phyloP scores from a whole-genome alignment of 228 moss, liverwort and hornwort species.

The Sphagnum fallax region DNA sequence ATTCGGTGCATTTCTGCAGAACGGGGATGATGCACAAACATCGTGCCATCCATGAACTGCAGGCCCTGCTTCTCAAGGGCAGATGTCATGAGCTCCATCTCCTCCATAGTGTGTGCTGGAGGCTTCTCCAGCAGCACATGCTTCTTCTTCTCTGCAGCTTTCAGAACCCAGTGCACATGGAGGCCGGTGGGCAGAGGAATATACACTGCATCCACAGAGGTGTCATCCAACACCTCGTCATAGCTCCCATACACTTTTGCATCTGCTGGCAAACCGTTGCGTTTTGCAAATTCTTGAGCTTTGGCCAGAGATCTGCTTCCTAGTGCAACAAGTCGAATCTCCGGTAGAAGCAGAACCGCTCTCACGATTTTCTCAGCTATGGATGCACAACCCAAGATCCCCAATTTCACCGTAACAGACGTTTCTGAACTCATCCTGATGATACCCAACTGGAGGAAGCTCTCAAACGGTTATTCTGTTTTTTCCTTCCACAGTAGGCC shows the following conservation, averaged over 20 bases:
- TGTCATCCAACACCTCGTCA: conserved; percentile 40
- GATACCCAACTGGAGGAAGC: too few species aligned
- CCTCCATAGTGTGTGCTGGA: conserved; percentile 28
- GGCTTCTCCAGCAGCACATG: conserved; percentile 63
- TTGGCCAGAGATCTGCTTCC: conserved; percentile 34
- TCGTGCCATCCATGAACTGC: conserved; percentile 60
- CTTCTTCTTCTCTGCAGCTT: conserved; percentile 40
- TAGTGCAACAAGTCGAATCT: conserved; percentile 21
- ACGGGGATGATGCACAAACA: conserved; percentile 57
- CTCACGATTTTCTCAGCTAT: conserved; percentile 45
- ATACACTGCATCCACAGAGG: conserved; percentile 43
- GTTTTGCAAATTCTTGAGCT: conserved; percentile 20
- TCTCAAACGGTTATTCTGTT: too few species aligned
- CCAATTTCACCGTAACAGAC: conserved; percentile 18
- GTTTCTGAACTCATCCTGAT: too few species aligned
- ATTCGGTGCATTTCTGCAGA: conserved; percentile 16
- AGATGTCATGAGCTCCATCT: conserved; percentile 22
- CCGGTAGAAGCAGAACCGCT: conserved; percentile 30
- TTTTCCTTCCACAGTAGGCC: too few species aligned
- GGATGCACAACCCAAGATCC: conserved; percentile 43
- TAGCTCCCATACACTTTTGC: conserved; percentile 41
- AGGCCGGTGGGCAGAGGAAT: conserved; percentile 39
- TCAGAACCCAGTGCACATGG: conserved; percentile 50
- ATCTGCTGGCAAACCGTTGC: conserved; percentile 11
- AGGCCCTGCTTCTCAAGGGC: conserved; percentile 13